Conservation (phyloP, 345 rosid genomes). For the Heritiera littoralis region DNA sequence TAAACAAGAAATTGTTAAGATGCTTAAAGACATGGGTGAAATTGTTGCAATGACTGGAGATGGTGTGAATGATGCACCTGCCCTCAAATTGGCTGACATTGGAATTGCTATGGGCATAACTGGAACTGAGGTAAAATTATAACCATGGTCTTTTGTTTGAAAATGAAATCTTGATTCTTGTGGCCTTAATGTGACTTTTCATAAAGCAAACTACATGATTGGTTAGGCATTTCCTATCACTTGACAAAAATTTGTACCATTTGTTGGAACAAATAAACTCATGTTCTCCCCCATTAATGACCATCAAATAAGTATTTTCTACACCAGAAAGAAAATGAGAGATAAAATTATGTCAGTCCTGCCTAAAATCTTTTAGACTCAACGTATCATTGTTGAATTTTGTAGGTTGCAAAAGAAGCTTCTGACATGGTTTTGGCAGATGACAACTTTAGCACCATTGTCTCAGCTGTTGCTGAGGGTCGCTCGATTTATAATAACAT, state of each 20-base stretch:
- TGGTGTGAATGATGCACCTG: conserved; percentile 97
- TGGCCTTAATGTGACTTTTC: not conserved
- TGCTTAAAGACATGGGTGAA: conserved; percentile 85
- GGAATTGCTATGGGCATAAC: conserved; percentile 95
- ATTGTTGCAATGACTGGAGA: conserved; percentile 97
- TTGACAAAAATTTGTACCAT: conserved; percentile 8
- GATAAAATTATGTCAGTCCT: not conserved
- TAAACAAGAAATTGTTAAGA: conserved; percentile 87
- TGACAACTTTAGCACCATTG: conserved; percentile 86
- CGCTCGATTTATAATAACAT: conserved; percentile 85
- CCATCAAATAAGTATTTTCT: not conserved
- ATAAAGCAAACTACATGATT: not conserved
- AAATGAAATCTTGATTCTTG: not conserved
- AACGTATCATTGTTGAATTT: not conserved
- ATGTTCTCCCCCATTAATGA: not conserved
- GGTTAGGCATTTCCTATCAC: not conserved
- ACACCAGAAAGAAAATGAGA: not conserved
- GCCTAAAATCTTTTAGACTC: not conserved
- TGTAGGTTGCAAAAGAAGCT: conserved; percentile 96
- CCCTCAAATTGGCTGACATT: conserved; percentile 81
- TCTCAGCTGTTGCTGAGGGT: conserved; percentile 86
- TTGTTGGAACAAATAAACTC: not conserved
- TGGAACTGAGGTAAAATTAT: conserved; percentile 78
- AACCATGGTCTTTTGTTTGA: not conserved
- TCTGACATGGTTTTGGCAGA: conserved; percentile 95